Conservation (phyloP, 2,329 filamentous ascomycete species). For the Colletotrichum nymphaeae region DNA sequence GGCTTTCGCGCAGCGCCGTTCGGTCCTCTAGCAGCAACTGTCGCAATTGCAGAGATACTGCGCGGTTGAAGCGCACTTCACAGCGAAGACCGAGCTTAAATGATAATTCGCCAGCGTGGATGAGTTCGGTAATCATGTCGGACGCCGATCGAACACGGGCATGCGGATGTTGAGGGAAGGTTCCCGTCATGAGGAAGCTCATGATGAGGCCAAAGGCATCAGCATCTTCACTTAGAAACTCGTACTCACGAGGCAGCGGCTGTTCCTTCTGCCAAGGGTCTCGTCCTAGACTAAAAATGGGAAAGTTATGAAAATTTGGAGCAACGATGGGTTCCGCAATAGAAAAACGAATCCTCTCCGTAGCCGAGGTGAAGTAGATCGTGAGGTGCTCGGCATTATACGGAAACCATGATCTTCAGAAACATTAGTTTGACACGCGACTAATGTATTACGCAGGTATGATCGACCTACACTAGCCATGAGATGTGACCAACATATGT, state of each 20-base stretch:
- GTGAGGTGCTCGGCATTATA: conserved; percentile 16
- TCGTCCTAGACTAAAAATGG: not conserved
- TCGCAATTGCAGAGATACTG: conserved; percentile 11
- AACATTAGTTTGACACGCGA: not conserved
- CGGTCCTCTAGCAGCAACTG: conserved; percentile 19
- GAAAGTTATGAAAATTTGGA: conserved; percentile 4
- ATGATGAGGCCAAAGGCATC: conserved; percentile 14
- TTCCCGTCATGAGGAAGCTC: conserved; percentile 17
- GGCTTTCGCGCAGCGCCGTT: not conserved
- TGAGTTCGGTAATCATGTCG: conserved; percentile 1
- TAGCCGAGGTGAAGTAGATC: not conserved
- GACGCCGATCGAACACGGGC: not conserved
- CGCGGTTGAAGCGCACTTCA: not conserved
- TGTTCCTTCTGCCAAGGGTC: not conserved
- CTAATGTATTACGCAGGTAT: not conserved
- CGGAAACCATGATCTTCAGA: conserved; percentile 20
- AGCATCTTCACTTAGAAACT: not conserved
- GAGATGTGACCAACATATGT: conserved; percentile 3
- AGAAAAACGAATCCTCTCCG: not conserved
- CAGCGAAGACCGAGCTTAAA: not conserved
- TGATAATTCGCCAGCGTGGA: conserved; percentile 5
- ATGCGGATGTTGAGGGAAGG: conserved; percentile 10
- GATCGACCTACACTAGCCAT: conserved; percentile 17
- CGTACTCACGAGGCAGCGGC: not conserved
- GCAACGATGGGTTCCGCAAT: conserved; percentile 8